phyloP scores from a whole-genome alignment of 257 asterid species.

The Ocimum tenuiflorum region DNA sequence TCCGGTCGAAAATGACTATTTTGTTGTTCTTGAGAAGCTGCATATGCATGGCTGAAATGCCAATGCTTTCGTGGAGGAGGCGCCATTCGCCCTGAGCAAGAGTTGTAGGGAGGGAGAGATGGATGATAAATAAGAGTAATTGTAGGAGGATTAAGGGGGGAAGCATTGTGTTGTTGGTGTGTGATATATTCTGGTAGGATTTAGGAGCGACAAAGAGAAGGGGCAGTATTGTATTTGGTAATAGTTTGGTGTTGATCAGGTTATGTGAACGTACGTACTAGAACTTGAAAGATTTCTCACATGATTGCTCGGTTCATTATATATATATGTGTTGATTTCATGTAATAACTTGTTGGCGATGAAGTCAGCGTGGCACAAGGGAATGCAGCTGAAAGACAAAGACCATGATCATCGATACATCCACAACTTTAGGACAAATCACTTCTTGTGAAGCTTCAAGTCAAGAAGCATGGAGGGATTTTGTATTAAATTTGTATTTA shows the following conservation, averaged over 20 bases:
- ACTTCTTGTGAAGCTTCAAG: too few relatives aligned
- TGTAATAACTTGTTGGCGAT: background rate
- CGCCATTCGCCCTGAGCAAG: constrained; percentile 33
- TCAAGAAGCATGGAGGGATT: constrained; percentile 9
- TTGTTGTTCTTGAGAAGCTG: constrained; percentile 56
- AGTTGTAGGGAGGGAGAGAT: constrained; percentile 2
- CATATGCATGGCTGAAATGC: constrained; percentile 86
- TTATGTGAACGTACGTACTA: background rate
- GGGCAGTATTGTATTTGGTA: too few relatives aligned
- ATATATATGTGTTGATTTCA: background rate
- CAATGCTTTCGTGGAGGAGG: constrained; percentile 40
- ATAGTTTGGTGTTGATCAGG: constrained; percentile 20
- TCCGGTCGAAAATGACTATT: constrained; percentile 57
- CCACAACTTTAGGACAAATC: constrained; percentile 15
- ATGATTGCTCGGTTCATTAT: background rate
- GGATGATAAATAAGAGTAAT: background rate
- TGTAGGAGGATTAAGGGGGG: constrained; percentile 8
- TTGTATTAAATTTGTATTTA: too few relatives aligned
- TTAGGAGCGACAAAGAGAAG: constrained; percentile 11
- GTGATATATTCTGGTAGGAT: constrained; percentile 4
- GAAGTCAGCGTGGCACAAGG: constrained; percentile 10
- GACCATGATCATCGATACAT: constrained; percentile 14
- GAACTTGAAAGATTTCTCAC: too few relatives aligned
- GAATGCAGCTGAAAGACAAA: constrained; percentile 21
- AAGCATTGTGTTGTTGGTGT: constrained; percentile 15